phyloP scores from a whole-genome alignment of 768 basidiomycete genomes.

The Thelephora aurantiotincta region DNA sequence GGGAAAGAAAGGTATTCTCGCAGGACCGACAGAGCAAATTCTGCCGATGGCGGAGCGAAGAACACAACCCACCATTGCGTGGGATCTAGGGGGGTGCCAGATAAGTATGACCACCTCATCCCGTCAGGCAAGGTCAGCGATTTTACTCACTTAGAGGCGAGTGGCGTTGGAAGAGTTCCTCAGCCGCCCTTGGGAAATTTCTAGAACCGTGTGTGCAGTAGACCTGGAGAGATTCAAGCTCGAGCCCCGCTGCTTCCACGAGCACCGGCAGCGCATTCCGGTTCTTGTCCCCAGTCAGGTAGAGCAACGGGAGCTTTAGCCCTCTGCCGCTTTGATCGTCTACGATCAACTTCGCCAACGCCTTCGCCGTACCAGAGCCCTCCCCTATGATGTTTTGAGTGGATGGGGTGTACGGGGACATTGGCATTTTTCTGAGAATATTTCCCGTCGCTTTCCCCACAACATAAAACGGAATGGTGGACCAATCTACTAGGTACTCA shows the following conservation, averaged over 20 bases:
- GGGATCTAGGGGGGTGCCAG: constrained; percentile 3
- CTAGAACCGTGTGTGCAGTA: constrained; percentile 53
- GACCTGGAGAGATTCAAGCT: constrained; percentile 41
- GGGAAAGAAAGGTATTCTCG: constrained; percentile 27
- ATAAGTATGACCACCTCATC: not conserved
- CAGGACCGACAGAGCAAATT: constrained; percentile 38
- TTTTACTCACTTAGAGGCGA: not conserved
- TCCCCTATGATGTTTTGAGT: constrained; percentile 29
- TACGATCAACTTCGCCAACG: constrained; percentile 52
- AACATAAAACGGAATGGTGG: constrained; percentile 55
- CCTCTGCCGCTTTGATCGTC: constrained; percentile 15
- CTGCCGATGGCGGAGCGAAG: constrained; percentile 64
- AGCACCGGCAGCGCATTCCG: constrained; percentile 46
- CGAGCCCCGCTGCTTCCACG: constrained; percentile 29
- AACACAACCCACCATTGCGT: constrained; percentile 52
- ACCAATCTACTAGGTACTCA: constrained; percentile 44
- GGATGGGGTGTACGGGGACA: constrained; percentile 14
- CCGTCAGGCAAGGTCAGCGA: not conserved
- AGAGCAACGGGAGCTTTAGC: constrained; percentile 32
- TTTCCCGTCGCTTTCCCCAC: constrained; percentile 57
- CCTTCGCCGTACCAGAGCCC: constrained; percentile 50
- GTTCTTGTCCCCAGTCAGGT: constrained; percentile 83
- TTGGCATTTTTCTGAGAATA: constrained; percentile 24
- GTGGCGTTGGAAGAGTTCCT: constrained; percentile 5
- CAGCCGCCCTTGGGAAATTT: constrained; percentile 32